phyloP scores from a whole-genome alignment of 2,329 filamentous ascomycete species.

The Daldinia sp. region DNA sequence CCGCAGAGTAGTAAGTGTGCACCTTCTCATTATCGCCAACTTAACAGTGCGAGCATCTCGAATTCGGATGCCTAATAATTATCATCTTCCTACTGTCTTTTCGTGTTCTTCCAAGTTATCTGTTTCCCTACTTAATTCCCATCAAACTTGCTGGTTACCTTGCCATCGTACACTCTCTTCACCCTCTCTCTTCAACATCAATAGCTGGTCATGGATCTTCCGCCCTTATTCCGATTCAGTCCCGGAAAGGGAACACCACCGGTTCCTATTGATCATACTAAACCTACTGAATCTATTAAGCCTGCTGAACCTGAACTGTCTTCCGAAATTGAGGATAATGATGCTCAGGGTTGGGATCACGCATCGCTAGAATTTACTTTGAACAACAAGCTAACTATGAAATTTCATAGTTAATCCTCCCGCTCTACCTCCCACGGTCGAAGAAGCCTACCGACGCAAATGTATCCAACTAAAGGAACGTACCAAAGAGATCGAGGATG shows the following conservation, averaged over 20 bases:
- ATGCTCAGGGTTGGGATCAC: conserved; percentile 13
- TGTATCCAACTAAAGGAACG: conserved; percentile 94
- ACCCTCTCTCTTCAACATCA: not conserved
- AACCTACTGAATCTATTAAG: not conserved
- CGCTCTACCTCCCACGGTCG: conserved; percentile 85
- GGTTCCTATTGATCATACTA: not conserved
- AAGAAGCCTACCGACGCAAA: conserved; percentile 95
- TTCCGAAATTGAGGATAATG: conserved; percentile 1
- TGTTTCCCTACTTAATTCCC: not conserved
- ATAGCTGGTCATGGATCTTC: not conserved
- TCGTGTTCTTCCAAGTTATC: not conserved
- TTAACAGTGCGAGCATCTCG: not conserved
- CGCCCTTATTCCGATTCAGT: conserved; percentile 12
- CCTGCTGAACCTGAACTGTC: conserved; percentile 1
- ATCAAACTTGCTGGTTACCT: not conserved
- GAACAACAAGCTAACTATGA: conserved; percentile 54
- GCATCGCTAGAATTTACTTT: not conserved
- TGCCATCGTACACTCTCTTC: conserved; percentile 8
- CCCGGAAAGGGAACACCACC: not conserved
- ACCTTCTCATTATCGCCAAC: not conserved
- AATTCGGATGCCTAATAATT: not conserved
- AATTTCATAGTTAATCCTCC: conserved; percentile 63
- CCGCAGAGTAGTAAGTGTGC: conserved; percentile 50
- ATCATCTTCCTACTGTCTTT: not conserved
- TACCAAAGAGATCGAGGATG: conserved; percentile 89